Conservation (phyloP, 371 early-diverging fungal genomes). For the Actinomucor elegans region DNA sequence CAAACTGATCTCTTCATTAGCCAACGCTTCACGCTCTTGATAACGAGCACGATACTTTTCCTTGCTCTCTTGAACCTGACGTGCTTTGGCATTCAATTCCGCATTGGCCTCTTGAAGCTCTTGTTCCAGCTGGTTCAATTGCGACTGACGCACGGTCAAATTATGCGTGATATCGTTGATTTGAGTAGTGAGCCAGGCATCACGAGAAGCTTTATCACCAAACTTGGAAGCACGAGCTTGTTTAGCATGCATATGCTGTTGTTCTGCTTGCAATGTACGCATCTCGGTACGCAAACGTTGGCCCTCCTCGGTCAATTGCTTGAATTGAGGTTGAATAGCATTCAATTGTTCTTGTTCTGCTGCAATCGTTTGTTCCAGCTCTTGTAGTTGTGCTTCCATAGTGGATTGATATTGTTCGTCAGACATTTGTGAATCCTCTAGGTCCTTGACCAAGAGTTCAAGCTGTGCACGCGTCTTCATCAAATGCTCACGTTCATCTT, state of each 20-base stretch:
- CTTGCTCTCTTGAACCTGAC: conserved; percentile 44
- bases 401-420: conserved; percentile 45
- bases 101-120: conserved; percentile 26
- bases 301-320: conserved; percentile 46
- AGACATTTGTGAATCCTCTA: conserved; percentile 49
- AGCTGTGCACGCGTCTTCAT: conserved; percentile 59
- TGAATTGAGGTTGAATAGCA: conserved; percentile 52
- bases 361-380: conserved; percentile 58
- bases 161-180: conserved; percentile 62
- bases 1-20: conserved; percentile 24
- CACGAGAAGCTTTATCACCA: conserved; percentile 66
- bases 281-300: conserved; percentile 45
- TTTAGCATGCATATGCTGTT: conserved; percentile 73
- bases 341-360: conserved; percentile 57
- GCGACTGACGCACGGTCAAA: conserved; percentile 48
- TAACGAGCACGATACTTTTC: conserved; percentile 44
- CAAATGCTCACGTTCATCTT: conserved; percentile 54
- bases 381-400: conserved; percentile 41
- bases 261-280: conserved; percentile 40
- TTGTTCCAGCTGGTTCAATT: conserved; percentile 35
- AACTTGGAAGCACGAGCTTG: conserved; percentile 85
- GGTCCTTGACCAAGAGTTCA: conserved; percentile 55
- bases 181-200: conserved; percentile 72
- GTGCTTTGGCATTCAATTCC: conserved; percentile 27
- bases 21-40: conserved; percentile 29